Evolutionary conservation across 2,329 filamentous ascomycete genomes (phyloP).

Genomic region (Monosporascus sp.): DNA sequence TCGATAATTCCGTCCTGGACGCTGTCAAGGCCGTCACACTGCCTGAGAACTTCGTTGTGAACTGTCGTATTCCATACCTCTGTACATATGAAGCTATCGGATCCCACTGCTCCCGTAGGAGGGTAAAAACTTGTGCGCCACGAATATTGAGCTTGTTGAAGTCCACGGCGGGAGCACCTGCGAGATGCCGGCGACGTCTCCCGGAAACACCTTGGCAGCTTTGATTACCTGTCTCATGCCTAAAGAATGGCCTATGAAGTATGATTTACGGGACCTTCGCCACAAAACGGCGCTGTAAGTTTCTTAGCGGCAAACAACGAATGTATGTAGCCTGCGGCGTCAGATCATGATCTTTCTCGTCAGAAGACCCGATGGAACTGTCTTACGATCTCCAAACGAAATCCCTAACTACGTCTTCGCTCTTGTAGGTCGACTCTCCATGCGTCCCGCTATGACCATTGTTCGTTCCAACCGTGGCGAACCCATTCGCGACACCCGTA

Average conservation of each 20-base stretch:
- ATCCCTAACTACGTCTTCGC: conserved; percentile 32
- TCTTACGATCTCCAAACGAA: conserved; percentile 26
- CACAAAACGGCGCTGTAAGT: conserved; percentile 44
- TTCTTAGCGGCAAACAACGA: conserved; percentile 41
- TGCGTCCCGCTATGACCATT: conserved; percentile 42
- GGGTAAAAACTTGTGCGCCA: conserved; percentile 39
- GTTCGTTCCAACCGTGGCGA: conserved; percentile 42
- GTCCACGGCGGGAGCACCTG: conserved; percentile 38
- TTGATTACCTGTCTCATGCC: conserved; percentile 55
- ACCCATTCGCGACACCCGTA: conserved; percentile 37
- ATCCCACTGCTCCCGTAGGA: conserved; percentile 29
- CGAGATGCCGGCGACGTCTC: conserved; percentile 55
- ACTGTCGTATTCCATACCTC: conserved; percentile 23
- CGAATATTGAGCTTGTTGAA: conserved; percentile 27
- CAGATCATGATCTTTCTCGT: conserved; percentile 16
- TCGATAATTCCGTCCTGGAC: conserved; percentile 35
- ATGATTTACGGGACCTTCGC: conserved; percentile 34
- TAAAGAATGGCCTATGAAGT: conserved; percentile 54
- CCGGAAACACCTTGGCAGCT: conserved; percentile 45
- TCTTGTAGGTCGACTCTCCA: conserved; percentile 27
- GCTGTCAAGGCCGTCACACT: conserved; percentile 37
- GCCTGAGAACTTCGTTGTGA: conserved; percentile 27
- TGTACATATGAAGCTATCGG: conserved; percentile 20
- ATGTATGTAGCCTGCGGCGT: conserved; percentile 36
- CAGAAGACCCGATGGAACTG: too few relatives aligned